phyloP scores from a whole-genome alignment of 2,329 filamentous ascomycete genomes.

The Pyricularia sp. region DNA sequence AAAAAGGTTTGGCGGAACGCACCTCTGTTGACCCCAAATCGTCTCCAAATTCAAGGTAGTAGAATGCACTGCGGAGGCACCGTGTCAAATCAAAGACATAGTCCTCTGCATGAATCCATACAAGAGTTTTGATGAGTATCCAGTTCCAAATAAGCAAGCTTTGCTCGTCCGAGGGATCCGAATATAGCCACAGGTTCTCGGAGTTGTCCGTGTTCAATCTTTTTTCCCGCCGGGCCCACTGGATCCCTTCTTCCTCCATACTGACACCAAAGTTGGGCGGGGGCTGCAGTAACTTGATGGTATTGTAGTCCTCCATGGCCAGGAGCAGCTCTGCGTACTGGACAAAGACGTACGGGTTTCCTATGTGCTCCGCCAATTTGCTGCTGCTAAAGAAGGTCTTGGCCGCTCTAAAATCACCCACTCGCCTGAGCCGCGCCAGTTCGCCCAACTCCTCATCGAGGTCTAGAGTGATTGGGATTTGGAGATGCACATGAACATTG shows the following conservation, averaged over 20 bases:
- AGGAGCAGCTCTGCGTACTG: conserved; percentile 19
- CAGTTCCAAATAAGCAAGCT: neutral
- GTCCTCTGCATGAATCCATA: neutral
- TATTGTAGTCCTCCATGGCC: conserved; percentile 17
- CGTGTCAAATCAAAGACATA: neutral
- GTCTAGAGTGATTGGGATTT: conserved; percentile 14
- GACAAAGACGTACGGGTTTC: conserved; percentile 16
- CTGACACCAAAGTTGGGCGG: neutral
- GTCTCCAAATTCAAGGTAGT: neutral
- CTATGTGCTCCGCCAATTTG: conserved; percentile 13
- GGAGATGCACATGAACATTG: conserved; percentile 14
- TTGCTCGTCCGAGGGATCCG: neutral
- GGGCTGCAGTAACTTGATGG: neutral
- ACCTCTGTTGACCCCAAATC: neutral
- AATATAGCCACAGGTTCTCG: neutral
- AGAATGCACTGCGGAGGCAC: neutral
- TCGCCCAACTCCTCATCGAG: conserved; percentile 16
- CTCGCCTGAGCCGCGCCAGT: conserved; percentile 14
- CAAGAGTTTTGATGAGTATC: neutral
- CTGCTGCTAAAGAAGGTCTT: conserved; percentile 36
- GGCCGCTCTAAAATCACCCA: conserved; percentile 26
- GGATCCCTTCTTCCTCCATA: neutral
- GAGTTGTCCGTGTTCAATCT: neutral
- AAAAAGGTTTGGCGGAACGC: neutral
- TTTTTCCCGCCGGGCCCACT: neutral